Conservation (phyloP, 495 filamentous ascomycete species). For the Tuber calosporum region DNA sequence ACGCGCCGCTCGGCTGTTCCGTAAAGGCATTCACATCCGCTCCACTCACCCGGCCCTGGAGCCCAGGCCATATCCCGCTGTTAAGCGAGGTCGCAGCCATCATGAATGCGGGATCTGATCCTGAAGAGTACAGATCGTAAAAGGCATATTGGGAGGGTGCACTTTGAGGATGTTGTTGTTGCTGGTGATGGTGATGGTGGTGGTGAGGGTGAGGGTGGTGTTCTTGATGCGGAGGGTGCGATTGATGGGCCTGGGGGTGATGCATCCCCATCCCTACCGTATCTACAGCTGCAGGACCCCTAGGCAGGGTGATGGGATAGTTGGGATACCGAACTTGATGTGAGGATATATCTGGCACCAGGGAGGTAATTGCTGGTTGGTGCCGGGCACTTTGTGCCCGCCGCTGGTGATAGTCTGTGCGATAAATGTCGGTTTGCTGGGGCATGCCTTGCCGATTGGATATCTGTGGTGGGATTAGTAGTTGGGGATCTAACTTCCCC, state of each 20-base stretch:
- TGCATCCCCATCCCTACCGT: conserved; percentile 33
- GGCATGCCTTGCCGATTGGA: conserved; percentile 15
- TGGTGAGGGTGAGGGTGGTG: too few species aligned
- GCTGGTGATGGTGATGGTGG: conserved; percentile 12
- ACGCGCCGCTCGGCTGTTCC: conserved; percentile 58
- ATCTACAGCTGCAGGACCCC: conserved; percentile 21
- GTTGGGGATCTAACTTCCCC: conserved; percentile 29
- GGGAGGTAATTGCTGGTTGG: conserved; percentile 19
- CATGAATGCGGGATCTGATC: conserved; percentile 33
- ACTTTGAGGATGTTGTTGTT: conserved; percentile 30
- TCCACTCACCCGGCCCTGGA: conserved; percentile 32
- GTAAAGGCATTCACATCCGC: conserved; percentile 37
- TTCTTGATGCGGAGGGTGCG: not conserved
- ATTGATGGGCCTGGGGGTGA: conserved; percentile 34
- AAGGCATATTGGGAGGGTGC: conserved; percentile 30
- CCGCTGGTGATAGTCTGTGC: conserved; percentile 32
- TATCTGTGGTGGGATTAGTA: conserved; percentile 27
- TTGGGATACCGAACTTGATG: conserved; percentile 25
- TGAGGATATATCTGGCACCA: conserved; percentile 29
- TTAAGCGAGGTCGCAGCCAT: conserved; percentile 33
- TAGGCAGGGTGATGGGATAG: conserved; percentile 29
- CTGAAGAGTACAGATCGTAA: conserved; percentile 38
- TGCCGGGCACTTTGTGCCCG: conserved; percentile 12
- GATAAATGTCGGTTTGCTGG: not conserved
- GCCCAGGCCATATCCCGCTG: conserved; percentile 29